Conservation (phyloP, 192 early-diverging fungal species). For the Entrophospora sp. region DNA sequence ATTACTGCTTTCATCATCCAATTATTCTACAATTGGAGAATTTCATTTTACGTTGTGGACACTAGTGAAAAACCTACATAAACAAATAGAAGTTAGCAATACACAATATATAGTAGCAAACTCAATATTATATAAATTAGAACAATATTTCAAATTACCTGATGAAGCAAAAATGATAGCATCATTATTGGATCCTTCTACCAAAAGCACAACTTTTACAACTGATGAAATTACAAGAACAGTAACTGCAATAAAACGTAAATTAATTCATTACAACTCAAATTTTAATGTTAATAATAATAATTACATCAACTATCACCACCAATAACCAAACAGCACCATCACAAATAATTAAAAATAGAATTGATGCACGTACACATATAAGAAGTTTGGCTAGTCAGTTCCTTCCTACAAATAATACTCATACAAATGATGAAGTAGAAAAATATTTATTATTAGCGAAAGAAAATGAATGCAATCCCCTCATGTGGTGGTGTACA, state of each 20-base stretch:
- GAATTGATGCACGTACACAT: not conserved
- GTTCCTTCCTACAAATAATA: not conserved
- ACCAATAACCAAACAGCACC: not conserved
- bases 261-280: not conserved
- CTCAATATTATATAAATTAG: not conserved
- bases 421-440: not conserved
- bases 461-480: not conserved
- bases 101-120: not conserved
- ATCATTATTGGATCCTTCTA: not conserved
- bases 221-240: not conserved
- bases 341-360: not conserved
- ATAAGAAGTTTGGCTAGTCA: not conserved
- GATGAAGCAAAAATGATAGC: not conserved
- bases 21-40: not conserved
- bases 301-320: no score
- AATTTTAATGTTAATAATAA: not conserved
- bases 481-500: not conserved
- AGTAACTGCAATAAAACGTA: not conserved
- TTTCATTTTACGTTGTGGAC: not conserved
- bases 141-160: not conserved
- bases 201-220: not conserved
- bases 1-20: conserved; percentile 1
- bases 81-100: not conserved
- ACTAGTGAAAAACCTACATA: not conserved
- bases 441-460: not conserved